Conservation (phyloP, 139 green algal species). For the Gonium pectorale region DNA sequence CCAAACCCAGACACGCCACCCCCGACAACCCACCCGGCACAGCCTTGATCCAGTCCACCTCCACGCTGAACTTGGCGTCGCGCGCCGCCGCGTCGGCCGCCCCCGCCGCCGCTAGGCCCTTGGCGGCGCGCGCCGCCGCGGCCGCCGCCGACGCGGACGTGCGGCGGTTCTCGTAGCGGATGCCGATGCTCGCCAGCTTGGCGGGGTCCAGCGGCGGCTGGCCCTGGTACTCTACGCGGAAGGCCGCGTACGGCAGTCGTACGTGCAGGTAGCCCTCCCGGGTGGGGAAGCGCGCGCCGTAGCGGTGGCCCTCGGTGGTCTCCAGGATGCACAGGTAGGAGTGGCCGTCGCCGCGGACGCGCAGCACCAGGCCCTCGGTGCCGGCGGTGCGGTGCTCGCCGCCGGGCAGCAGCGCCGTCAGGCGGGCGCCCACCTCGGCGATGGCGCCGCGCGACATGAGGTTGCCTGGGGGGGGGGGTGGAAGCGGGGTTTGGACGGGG, state of each 20-base stretch:
- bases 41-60: slow-evolving; percentile 89
- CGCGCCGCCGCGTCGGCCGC: not conserved
- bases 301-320: slow-evolving; percentile 63
- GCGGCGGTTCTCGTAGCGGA: slow-evolving; percentile 51
- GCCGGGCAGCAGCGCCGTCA: slow-evolving; percentile 56
- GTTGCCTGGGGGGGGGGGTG: slow-evolving; percentile 56
- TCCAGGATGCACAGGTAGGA: slow-evolving; percentile 81
- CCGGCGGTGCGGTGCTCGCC: slow-evolving; percentile 65
- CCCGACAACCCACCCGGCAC: slow-evolving; percentile 48
- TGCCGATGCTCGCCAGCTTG: slow-evolving; percentile 33
- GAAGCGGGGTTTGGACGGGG: not conserved
- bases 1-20: not conserved
- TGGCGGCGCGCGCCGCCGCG: slow-evolving; percentile 8
- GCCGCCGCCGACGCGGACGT: not conserved
- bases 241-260: slow-evolving; percentile 88
- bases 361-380: slow-evolving; percentile 87
- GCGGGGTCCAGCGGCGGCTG: slow-evolving; percentile 58
- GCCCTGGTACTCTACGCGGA: slow-evolving; percentile 73
- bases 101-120: not conserved
- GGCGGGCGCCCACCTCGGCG: slow-evolving; percentile 72
- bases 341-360: slow-evolving; percentile 86
- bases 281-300: slow-evolving; percentile 77
- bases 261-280: slow-evolving; percentile 73
- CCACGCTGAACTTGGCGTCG: slow-evolving; percentile 36
- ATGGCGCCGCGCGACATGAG: slow-evolving; percentile 68